These are phyloP conservation scores for Cyberlindnera maritima DNA, from an alignment of 805 yeast genomes.

Conservation along the genomic window DNA sequence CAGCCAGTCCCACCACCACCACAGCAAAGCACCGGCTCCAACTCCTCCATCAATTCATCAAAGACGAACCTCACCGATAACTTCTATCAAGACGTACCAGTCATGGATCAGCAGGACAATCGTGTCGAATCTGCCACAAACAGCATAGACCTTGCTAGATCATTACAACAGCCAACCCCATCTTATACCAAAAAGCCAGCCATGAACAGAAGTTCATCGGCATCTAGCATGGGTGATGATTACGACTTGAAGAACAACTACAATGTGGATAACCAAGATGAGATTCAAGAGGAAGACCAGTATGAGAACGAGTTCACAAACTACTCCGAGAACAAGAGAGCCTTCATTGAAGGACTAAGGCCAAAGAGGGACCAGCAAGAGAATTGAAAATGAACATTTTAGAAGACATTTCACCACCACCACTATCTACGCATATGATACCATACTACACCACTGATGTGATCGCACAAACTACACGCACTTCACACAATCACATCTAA, in stretches of 20 bases:
- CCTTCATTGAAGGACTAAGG: constrained; percentile 39
- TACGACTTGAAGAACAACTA: constrained; percentile 34
- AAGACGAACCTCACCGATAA: constrained; percentile 28
- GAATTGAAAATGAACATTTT: background rate
- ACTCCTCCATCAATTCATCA: constrained; percentile 23
- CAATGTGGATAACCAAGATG: constrained; percentile 28
- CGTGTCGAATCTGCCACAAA: constrained; percentile 9
- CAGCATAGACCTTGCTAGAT: constrained; percentile 23
- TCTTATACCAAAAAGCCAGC: constrained; percentile 21
- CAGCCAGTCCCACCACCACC: constrained; percentile 10
- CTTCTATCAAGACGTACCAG: constrained; percentile 26
- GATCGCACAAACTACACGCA: background rate
- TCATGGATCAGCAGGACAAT: constrained; percentile 17
- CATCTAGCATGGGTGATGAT: constrained; percentile 18
- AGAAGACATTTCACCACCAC: too few species aligned
- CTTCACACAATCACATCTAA: background rate
- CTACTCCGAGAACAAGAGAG: constrained; percentile 41
- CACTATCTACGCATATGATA: too few species aligned
- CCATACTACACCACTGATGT: too few species aligned
- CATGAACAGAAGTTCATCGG: constrained; percentile 15
- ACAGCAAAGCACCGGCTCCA: constrained; percentile 21
- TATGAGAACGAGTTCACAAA: constrained; percentile 46
- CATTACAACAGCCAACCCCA: constrained; percentile 27
- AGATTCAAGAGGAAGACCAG: constrained; percentile 42
- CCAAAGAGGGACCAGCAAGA: constrained; percentile 28